Base-by-base conservation (phyloP, 2,329 filamentous ascomycete species). In the Ilyonectria sp. region DNA sequence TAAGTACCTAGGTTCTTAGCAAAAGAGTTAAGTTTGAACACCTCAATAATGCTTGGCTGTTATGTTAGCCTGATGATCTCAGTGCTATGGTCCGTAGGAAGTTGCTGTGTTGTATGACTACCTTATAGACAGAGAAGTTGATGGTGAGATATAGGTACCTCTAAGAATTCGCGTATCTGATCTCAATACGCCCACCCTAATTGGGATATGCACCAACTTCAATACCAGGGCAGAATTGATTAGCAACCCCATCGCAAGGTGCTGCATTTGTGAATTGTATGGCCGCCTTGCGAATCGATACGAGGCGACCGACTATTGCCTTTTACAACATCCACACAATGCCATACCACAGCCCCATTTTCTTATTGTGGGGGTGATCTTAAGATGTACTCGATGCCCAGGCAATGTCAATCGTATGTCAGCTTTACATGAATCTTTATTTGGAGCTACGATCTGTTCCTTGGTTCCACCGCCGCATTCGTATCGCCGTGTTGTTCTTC, bases 191-290 rank as follows among this genome's bases (percentile, higher is more conserved):
- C 50, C 10, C n/a, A 11, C n/a, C n/a, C 31, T 10, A 13, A 11
- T 9, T 19, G 31, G 15, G 35, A 53, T 2, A 35, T 35, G 29
- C 31, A 35, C 21, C 50, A 53, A 35, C 31, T 29, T 33, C 49
- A n/a, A 5, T 29, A 4, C 17, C 49, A 52, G 29, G 9, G n/a
- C 17, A 11, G 17, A 33, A 33, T n/a, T 17, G n/a, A 19, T 15
- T 29, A 19, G 29, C n/a, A 35, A 19, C 21, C 10, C 11, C n/a
- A 21, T 21, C 29, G 29, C 19, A 13, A 11, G 13, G 9, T 21
- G 50, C 10, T 37, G 50, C 29, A 21, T 53, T 53, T 53, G 50
- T 53, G 50, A 53, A 53, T 35, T 35, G n/a, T 19, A 35, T 13
- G n/a, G 50, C 31, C n/a, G 31, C 31, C 50, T 53, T 35, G 31